Conservation (phyloP, 192 early-diverging fungal genomes). For the Coemansia sp. region DNA sequence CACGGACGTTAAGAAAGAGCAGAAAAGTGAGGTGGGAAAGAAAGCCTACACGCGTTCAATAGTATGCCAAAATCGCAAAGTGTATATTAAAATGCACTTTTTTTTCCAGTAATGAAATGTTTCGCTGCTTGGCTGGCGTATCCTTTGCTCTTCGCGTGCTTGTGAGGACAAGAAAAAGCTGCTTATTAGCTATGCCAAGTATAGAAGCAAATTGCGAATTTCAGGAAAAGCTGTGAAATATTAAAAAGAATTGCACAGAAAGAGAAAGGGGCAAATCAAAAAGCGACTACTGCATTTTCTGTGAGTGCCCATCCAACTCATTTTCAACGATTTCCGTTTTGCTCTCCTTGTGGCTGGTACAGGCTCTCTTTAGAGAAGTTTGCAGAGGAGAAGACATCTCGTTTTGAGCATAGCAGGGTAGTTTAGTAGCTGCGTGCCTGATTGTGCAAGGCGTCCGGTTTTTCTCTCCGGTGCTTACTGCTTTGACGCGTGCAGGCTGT, state of each 20-base stretch:
- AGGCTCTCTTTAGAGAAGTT: too few relatives aligned
- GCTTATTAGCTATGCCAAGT: not conserved
- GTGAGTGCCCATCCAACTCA: not conserved
- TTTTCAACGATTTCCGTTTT: too few relatives aligned
- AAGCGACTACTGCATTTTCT: not conserved
- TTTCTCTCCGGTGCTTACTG: not conserved
- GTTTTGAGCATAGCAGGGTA: too few relatives aligned
- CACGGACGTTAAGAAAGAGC: not conserved
- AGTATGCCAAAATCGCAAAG: constrained; percentile 4
- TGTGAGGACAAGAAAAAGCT: not conserved
- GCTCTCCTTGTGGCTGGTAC: too few relatives aligned
- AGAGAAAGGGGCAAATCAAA: constrained; percentile 9
- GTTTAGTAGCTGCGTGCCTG: too few relatives aligned
- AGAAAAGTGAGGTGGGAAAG: not conserved
- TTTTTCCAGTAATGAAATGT: not conserved
- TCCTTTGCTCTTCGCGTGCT: not conserved
- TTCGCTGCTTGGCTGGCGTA: constrained; percentile 3
- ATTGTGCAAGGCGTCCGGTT: too few relatives aligned
- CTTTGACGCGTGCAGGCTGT: too few relatives aligned
- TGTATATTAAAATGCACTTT: constrained; percentile 5
- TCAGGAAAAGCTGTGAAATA: not conserved
- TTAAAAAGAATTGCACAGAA: constrained; percentile 1
- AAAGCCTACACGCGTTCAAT: not conserved
- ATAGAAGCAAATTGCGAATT: constrained; percentile 1
- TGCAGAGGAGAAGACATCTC: too few relatives aligned